Conservation (phyloP, 768 basidiomycete species). For the Boletus vermiculosoides region DNA sequence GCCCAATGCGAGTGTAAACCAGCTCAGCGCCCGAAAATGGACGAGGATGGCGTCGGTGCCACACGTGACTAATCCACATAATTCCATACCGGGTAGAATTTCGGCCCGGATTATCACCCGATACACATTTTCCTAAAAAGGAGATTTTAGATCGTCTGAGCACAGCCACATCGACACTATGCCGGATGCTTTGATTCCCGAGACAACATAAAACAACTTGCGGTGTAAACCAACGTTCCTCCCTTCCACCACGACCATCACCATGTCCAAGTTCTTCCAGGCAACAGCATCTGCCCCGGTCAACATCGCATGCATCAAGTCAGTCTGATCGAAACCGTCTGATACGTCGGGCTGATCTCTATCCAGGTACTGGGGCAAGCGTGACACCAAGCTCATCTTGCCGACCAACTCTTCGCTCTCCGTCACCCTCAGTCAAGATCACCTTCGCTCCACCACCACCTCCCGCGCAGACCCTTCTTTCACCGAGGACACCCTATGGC, state of each 20-base stretch:
- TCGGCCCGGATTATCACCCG: constrained; percentile 14
- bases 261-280: constrained; percentile 62
- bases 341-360: constrained; percentile 4
- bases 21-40: constrained; percentile 31
- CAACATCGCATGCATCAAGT: constrained; percentile 99
- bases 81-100: constrained; percentile 11
- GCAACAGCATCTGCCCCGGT: constrained; percentile 92
- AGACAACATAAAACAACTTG: constrained; percentile 9
- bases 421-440: constrained; percentile 94
- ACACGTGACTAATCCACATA: constrained; percentile 19
- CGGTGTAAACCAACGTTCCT: constrained; percentile 1
- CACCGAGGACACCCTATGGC: constrained; percentile 80
- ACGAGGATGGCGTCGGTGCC: constrained; percentile 7
- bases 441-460: constrained; percentile 90
- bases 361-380: constrained; percentile 96
- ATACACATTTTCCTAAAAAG: constrained; percentile 5
- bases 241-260: constrained; percentile 15
- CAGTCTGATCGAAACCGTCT: constrained; percentile 17
- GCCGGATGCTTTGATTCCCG: constrained; percentile 8
- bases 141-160: constrained; percentile 8
- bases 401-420: constrained; percentile 99
- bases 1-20: constrained; percentile 18
- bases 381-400: constrained; percentile 90
- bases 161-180: constrained; percentile 23
- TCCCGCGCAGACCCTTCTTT: constrained; percentile 81